A percentile compares a stretch with the other conserved stretches of the same genome.
Evolutionary conservation across 1,284 basidiomycete genomes (phyloP).

Genomic region (Sanghuangporus weigelae): DNA sequence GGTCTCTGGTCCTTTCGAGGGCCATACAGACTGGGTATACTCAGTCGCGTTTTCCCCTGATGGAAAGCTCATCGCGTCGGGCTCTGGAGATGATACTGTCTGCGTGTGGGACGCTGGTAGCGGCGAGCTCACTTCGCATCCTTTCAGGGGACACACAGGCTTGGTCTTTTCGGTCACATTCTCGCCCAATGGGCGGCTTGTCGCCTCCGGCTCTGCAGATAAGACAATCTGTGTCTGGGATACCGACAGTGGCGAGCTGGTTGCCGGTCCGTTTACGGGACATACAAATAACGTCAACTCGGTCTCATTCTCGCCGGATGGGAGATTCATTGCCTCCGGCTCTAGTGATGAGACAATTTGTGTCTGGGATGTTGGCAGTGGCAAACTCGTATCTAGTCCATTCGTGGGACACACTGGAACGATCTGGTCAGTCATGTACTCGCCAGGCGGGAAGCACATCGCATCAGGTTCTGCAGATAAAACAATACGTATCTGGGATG

Average conservation of each 20-base stretch:
- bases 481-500: background rate
- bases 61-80: constrained; percentile 10
- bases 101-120: constrained; percentile 7
- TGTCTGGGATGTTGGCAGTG: background rate
- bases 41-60: constrained; percentile 11
- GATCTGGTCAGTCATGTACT: background rate
- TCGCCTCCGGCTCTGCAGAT: background rate
- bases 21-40: background rate
- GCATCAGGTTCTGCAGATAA: background rate
- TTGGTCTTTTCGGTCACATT: background rate
- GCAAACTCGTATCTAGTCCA: background rate
- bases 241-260: background rate
- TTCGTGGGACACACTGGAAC: background rate
- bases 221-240: background rate
- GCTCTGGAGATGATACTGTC: constrained; percentile 9
- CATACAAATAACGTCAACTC: background rate
- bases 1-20: background rate
- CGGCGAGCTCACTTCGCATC: background rate
- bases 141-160: background rate
- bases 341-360: background rate
- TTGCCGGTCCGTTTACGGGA: background rate
- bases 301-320: background rate
- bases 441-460: background rate
- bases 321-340: background rate
- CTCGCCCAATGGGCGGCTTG: background rate